Evolutionary conservation across 1,284 basidiomycete species (phyloP), one percentile per base, ranked within the genome.

Genomic region (Fomitopsis schrenkii): DNA sequence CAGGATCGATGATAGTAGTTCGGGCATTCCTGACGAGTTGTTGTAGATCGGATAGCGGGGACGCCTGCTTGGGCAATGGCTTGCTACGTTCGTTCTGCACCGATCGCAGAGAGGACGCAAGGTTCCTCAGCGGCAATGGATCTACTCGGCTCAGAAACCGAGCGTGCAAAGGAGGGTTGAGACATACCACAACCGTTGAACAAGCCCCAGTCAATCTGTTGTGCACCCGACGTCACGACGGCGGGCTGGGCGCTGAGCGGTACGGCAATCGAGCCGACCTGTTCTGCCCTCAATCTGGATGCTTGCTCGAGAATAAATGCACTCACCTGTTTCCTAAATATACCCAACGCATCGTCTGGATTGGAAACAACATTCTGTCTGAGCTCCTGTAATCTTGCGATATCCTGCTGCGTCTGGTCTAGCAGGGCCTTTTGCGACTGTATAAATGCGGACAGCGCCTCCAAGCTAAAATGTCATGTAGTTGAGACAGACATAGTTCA

Each of bases 391-490:
- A 90, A 75, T 26, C 78, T 74, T 55, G 79, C 80, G 70, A 90
- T 83, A 74, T 90, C 87, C 66, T 79, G 72, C 64, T 83, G 80
- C 38, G 86, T 86, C 35, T 80, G 79, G 53, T 79, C 77, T 46
- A 91, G 80, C 56, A 88, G 66, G 33, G 75, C 69, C 71, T 75
- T 81, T 72, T 91, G 89, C 45, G 79, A 76, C 62, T 83, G 76
- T 65, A 91, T 81, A 74, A 86, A 91, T 55, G 75, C 75, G 68
- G 85, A 80, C 65, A 91, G 84, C 77, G 86, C 86, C 75, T 86
- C 79, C 67, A 88, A 75, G 70, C 88, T 90, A 57, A 26, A 59
- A 38, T 15, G 9, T 8, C 7, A 17, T 50, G 17, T 36, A 52
- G 22, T 28, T 36, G 3, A 14, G 30, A 46, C 40, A 3, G 14